Evolutionary conservation across 306 rosid species (phyloP).

Genomic region (Prunus persica): DNA sequence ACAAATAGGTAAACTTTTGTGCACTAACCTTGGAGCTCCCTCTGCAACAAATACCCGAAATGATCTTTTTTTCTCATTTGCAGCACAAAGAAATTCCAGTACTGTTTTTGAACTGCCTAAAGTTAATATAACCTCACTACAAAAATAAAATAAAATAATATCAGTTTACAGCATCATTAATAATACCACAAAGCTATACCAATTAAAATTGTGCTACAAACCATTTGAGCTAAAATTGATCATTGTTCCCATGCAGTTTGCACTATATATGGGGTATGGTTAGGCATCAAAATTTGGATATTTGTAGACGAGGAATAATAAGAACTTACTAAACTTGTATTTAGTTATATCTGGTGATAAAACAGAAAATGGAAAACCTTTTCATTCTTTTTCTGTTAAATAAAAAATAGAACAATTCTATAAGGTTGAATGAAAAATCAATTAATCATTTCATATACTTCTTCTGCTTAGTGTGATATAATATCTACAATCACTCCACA

Average conservation of each 20-base stretch:
- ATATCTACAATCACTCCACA: no score
- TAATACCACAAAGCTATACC: conserved; percentile 14
- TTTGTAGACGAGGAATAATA: not conserved
- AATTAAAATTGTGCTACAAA: not conserved
- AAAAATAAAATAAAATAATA: conserved; percentile 11
- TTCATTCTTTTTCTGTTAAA: not conserved
- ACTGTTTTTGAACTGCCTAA: conserved; percentile 97
- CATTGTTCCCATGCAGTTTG: not conserved
- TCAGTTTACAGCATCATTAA: conserved; percentile 21
- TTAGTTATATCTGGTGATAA: not conserved
- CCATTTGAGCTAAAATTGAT: not conserved
- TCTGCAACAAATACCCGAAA: conserved; percentile 91
- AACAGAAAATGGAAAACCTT: not conserved
- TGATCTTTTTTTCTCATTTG: conserved; percentile 93
- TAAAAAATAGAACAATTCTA: not conserved
- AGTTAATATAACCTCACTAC: conserved; percentile 95
- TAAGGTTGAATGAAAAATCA: no score
- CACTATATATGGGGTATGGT: not conserved
- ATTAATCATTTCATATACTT: no score
- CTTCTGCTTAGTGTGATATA: no score
- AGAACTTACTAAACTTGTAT: not conserved
- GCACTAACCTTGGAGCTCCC: conserved; percentile 96
- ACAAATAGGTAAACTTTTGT: conserved; percentile 11
- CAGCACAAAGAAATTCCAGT: conserved; percentile 91
- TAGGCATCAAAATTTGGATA: not conserved